These are phyloP conservation scores for Teunomyces stri DNA, from an alignment of 805 yeast genomes.

Conservation along the genomic window DNA sequence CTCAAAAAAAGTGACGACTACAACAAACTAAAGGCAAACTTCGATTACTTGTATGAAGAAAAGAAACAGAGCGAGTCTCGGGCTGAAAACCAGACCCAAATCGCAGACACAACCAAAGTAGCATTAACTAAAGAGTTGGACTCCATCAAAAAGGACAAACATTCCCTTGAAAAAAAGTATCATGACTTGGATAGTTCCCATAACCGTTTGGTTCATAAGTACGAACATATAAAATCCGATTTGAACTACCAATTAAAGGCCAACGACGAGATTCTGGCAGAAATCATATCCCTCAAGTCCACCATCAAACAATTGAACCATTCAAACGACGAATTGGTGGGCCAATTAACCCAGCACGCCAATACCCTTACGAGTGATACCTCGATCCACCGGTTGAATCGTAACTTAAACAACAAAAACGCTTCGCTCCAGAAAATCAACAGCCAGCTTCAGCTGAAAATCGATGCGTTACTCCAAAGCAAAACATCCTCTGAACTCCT, in stretches of 20 bases:
- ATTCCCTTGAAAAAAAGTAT: conserved; percentile 8
- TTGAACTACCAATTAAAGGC: conserved; percentile 30
- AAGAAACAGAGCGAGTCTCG: conserved; percentile 32
- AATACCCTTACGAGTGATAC: conserved; percentile 9
- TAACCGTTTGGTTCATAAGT: conserved; percentile 22
- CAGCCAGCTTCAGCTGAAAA: conserved; percentile 51
- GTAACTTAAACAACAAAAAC: conserved; percentile 28
- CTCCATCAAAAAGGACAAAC: conserved; percentile 18
- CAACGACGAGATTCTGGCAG: conserved; percentile 38
- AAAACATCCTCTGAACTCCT: conserved; percentile 50
- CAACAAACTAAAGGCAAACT: conserved; percentile 31
- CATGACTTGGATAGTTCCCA: conserved; percentile 20
- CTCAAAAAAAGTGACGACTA: conserved; percentile 33
- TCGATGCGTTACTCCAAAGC: conserved; percentile 48
- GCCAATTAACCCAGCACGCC: conserved; percentile 28
- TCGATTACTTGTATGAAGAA: conserved; percentile 35
- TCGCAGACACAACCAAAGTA: conserved; percentile 15
- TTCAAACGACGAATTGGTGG: conserved; percentile 30
- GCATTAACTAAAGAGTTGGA: conserved; percentile 12
- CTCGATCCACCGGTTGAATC: conserved; percentile 10
- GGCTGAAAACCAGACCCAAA: conserved; percentile 28
- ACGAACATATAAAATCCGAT: conserved; percentile 35
- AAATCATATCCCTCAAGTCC: conserved; percentile 28
- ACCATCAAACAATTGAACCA: conserved; percentile 26
- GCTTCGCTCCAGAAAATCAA: conserved; percentile 45